phyloP scores from a whole-genome alignment of 352 stramenopile genomes.

The Phytopythium kandeliae region DNA sequence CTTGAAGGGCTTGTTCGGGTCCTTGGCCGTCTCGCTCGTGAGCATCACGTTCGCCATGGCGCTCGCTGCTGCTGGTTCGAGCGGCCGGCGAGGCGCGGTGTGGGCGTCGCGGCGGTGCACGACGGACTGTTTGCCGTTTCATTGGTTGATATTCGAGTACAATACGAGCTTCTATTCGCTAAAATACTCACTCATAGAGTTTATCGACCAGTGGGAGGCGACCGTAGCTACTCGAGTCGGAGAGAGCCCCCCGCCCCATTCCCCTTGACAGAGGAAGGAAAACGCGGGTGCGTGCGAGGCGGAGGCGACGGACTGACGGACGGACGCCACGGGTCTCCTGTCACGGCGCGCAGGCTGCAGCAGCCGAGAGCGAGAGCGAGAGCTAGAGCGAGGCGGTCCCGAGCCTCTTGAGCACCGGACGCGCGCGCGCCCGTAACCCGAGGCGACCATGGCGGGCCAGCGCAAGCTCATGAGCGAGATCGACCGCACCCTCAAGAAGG shows the following conservation, averaged over 20 bases:
- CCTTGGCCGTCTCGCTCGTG: constrained; percentile 82
- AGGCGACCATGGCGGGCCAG: constrained; percentile 60
- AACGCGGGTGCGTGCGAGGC: not conserved
- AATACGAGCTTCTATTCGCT: not conserved
- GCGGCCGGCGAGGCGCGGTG: too few relatives aligned
- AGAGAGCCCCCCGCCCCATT: not conserved
- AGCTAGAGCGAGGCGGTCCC: too few relatives aligned
- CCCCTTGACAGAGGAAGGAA: not conserved
- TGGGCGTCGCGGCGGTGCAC: too few relatives aligned
- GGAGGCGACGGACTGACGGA: not conserved
- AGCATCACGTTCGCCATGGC: constrained; percentile 86
- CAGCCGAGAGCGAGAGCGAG: not conserved
- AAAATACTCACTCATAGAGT: not conserved
- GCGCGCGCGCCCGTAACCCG: not conserved
- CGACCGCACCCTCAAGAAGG: constrained; percentile 99
- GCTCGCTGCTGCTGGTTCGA: too few relatives aligned
- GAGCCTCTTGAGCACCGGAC: not conserved
- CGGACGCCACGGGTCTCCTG: not conserved
- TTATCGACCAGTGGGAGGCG: constrained; percentile 2
- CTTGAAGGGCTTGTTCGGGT: constrained; percentile 86
- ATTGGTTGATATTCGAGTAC: not conserved
- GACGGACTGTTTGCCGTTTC: not conserved
- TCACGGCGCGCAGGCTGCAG: not conserved
- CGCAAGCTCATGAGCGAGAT: constrained; percentile 94
- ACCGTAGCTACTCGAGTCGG: not conserved